phyloP scores from a whole-genome alignment of 2,329 filamentous ascomycete species.

The Botryosphaeria dothidea region DNA sequence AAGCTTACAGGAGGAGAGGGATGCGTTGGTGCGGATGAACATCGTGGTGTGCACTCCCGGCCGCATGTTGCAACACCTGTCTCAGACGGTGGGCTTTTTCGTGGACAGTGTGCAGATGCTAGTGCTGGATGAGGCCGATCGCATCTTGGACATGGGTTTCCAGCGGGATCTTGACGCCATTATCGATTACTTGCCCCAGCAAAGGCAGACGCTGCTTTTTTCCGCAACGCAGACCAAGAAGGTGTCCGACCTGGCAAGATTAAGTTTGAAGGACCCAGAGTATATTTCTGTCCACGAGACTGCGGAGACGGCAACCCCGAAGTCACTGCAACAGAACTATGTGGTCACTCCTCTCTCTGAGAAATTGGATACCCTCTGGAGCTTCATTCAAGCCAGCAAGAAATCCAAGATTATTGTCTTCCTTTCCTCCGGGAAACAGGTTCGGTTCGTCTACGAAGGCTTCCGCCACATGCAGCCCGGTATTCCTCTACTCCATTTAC shows the following conservation, averaged over 20 bases:
- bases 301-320: constrained; percentile 76
- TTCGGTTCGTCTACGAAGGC: constrained; percentile 91
- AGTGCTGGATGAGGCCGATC: constrained; percentile 92
- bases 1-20: constrained; percentile 81
- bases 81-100: constrained; percentile 87
- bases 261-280: constrained; percentile 87
- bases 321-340: constrained; percentile 86
- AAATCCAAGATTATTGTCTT: constrained; percentile 97
- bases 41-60: constrained; percentile 95
- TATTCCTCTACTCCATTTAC: constrained; percentile 87
- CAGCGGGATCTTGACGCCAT: constrained; percentile 88
- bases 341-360: constrained; percentile 80
- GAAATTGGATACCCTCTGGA: constrained; percentile 89
- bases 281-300: constrained; percentile 93
- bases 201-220: constrained; percentile 90
- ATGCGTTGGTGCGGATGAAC: constrained; percentile 87
- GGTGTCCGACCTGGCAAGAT: constrained; percentile 84
- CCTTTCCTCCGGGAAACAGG: constrained; percentile 91
- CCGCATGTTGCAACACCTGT: constrained; percentile 91
- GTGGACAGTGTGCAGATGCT: constrained; percentile 90
- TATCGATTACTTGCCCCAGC: constrained; percentile 81
- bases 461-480: constrained; percentile 93
- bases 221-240: constrained; percentile 95
- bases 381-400: constrained; percentile 86
- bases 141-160: constrained; percentile 98